phyloP scores from a whole-genome alignment of 148 eudicot genomes.

The Tetragonia tetragonoides region DNA sequence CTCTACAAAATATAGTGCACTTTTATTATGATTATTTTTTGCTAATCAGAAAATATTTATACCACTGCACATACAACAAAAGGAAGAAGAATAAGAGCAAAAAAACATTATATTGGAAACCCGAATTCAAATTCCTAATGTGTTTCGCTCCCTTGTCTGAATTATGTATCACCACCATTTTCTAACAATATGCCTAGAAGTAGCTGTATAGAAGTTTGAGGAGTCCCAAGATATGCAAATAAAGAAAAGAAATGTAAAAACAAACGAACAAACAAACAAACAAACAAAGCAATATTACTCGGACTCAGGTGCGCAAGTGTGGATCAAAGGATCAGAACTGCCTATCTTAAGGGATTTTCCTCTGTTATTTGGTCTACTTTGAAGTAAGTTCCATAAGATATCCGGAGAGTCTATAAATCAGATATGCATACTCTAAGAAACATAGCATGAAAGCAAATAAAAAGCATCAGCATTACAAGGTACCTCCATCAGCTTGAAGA shows the following conservation, averaged over 20 bases:
- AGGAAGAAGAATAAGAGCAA: background rate
- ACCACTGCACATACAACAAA: background rate
- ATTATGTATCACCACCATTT: too few relatives aligned
- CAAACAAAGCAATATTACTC: background rate
- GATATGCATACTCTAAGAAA: background rate
- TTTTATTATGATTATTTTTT: too few relatives aligned
- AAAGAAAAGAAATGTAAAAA: background rate
- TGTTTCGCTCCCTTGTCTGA: too few relatives aligned
- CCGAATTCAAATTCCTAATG: too few relatives aligned
- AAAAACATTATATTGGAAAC: background rate
- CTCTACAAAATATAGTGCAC: background rate
- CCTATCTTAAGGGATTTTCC: background rate
- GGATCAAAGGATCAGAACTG: background rate
- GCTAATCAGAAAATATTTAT: background rate
- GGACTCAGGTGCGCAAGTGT: background rate
- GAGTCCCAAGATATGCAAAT: too few relatives aligned
- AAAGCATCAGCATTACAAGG: background rate
- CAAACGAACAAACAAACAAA: background rate
- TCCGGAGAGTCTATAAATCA: background rate
- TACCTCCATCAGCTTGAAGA: slow-evolving; percentile 99
- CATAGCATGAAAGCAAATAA: background rate
- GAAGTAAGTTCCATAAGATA: background rate
- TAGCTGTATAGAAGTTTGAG: too few relatives aligned
- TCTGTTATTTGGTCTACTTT: background rate
- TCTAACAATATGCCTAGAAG: too few relatives aligned